Evolutionary conservation across 2,329 filamentous ascomycete species (phyloP).

Genomic region (Aspergillus uvarum): DNA sequence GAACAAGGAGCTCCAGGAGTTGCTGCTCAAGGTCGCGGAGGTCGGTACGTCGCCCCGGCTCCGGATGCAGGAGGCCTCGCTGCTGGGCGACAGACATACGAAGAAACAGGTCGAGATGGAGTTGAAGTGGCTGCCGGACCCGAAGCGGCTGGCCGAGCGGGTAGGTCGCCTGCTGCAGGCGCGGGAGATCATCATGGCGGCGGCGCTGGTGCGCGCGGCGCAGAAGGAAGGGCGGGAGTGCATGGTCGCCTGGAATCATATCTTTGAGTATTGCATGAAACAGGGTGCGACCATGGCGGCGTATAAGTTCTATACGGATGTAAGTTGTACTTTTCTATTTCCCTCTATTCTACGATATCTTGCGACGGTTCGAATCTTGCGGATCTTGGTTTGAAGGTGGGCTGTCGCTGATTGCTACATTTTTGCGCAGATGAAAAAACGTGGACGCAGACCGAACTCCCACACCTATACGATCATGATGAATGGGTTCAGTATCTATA

Average conservation of each 20-base stretch:
- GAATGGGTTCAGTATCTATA: conserved; percentile 65
- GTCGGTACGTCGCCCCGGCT: conserved; percentile 1
- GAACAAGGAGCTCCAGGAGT: neutral
- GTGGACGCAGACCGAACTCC: conserved; percentile 73
- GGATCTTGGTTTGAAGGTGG: too few relatives aligned
- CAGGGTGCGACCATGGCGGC: conserved; percentile 62
- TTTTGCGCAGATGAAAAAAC: conserved; percentile 81
- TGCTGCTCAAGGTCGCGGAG: conserved; percentile 17
- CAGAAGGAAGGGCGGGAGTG: conserved; percentile 63
- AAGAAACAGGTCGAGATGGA: conserved; percentile 47
- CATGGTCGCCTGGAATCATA: conserved; percentile 81
- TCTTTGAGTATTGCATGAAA: conserved; percentile 70
- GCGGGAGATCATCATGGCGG: conserved; percentile 64
- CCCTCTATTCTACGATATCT: neutral
- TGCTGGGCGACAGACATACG: neutral
- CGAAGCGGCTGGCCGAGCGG: conserved; percentile 68
- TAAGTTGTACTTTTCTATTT: conserved; percentile 38
- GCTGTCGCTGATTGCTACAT: neutral
- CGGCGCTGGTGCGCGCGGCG: conserved; percentile 65
- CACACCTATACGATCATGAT: conserved; percentile 85
- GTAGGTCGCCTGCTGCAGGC: conserved; percentile 61
- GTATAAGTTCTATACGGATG: conserved; percentile 85
- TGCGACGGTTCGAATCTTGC: too few relatives aligned
- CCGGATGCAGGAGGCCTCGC: neutral
- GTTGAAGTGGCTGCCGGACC: conserved; percentile 65